A percentile compares a stretch with the other conserved stretches of the same genome.
Evolutionary conservation across 352 stramenopile species (phyloP).

Genomic region (Phytophthora ohioensis): DNA sequence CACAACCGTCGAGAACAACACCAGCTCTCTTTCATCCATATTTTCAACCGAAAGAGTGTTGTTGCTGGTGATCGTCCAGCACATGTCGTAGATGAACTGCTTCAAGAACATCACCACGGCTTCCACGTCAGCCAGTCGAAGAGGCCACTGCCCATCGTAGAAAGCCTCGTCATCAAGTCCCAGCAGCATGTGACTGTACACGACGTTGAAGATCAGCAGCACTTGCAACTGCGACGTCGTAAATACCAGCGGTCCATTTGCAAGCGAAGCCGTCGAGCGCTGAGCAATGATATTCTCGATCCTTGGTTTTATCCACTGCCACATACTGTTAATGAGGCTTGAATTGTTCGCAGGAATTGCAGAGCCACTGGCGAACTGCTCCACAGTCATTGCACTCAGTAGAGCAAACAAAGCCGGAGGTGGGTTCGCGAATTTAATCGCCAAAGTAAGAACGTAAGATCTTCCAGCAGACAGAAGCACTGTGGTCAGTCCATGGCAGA

Average conservation of each 20-base stretch:
- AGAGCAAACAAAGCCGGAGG: slow-evolving; percentile 54
- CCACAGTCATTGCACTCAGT: slow-evolving; percentile 57
- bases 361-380: slow-evolving; percentile 25
- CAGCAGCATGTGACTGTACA: slow-evolving; percentile 75
- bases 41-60: slow-evolving; percentile 24
- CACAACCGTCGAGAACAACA: slow-evolving; percentile 59
- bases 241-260: slow-evolving; percentile 25
- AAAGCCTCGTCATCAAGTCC: slow-evolving; percentile 77
- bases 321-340: slow-evolving; percentile 48
- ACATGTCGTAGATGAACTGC: slow-evolving; percentile 74
- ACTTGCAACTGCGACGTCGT: slow-evolving; percentile 42
- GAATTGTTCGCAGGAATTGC: slow-evolving; percentile 2
- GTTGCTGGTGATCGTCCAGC: slow-evolving; percentile 55
- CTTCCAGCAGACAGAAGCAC: slow-evolving; percentile 55
- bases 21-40: slow-evolving; percentile 38
- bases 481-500: slow-evolving; percentile 51
- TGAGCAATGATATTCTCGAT: slow-evolving; percentile 23
- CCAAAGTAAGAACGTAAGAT: slow-evolving; percentile 56
- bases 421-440: slow-evolving; percentile 56
- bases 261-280: slow-evolving; percentile 9
- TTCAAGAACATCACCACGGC: slow-evolving; percentile 64
- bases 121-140: slow-evolving; percentile 52
- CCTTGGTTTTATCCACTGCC: slow-evolving; percentile 41
- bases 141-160: slow-evolving; percentile 67
- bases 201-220: slow-evolving; percentile 69